Conservation (phyloP, 352 stramenopile species). For the Globisporangium viniferum region DNA sequence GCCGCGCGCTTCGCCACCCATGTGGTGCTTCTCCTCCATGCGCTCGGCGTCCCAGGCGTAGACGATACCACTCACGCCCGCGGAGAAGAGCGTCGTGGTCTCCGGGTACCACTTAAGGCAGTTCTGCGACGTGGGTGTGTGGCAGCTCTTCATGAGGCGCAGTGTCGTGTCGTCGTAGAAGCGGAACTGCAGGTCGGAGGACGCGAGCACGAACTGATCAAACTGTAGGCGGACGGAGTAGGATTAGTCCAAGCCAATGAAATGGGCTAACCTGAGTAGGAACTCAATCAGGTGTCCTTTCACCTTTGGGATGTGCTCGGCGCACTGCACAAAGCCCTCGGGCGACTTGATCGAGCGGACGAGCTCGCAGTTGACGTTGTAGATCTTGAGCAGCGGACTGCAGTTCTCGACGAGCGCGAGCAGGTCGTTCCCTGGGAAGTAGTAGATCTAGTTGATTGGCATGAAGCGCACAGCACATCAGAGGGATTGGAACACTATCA, state of each 20-base stretch:
- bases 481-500: too few species aligned
- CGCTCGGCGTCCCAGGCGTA: conserved; percentile 82
- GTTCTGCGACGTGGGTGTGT: conserved; percentile 78
- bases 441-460: conserved; percentile 52
- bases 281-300: background rate
- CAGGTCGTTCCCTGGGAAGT: conserved; percentile 66
- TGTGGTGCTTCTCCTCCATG: conserved; percentile 84
- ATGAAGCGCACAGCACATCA: too few species aligned
- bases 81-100: conserved; percentile 71
- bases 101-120: conserved; percentile 80
- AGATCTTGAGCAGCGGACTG: conserved; percentile 75
- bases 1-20: conserved; percentile 60
- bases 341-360: conserved; percentile 54
- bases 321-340: conserved; percentile 75
- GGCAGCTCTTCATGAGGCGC: conserved; percentile 70
- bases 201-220: conserved; percentile 78
- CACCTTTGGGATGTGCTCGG: conserved; percentile 69
- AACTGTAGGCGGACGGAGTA: conserved; percentile 19
- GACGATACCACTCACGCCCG: conserved; percentile 76
- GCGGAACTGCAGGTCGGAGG: conserved; percentile 75
- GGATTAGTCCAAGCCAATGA: background rate
- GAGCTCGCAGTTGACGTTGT: conserved; percentile 78
- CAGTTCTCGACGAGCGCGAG: conserved; percentile 77
- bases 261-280: too few species aligned
- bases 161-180: conserved; percentile 82